A percentile compares a stretch with the other conserved stretches of the same genome.
These are phyloP conservation scores for Monilinia laxa DNA, from an alignment of 2,329 filamentous ascomycete genomes.

Conservation along the genomic window DNA sequence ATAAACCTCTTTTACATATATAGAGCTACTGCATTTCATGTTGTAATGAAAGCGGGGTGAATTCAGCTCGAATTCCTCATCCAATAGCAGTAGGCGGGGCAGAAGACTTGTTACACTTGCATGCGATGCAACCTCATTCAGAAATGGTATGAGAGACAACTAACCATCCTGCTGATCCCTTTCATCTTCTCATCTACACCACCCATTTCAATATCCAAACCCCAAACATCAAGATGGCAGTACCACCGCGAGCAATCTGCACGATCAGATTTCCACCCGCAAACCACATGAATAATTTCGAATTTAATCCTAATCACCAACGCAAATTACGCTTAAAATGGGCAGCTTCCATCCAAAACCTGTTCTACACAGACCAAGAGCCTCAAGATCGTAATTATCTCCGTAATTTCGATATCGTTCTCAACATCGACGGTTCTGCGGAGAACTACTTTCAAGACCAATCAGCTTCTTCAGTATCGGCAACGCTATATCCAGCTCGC, in stretches of 20 bases:
- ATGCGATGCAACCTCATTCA: too few species aligned
- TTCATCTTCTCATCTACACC: not conserved
- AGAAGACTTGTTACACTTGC: too few species aligned
- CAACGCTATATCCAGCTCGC: not conserved
- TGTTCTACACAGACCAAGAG: not conserved
- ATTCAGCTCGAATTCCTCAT: too few species aligned
- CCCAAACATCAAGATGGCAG: not conserved
- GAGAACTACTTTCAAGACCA: not conserved
- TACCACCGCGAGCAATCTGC: constrained; percentile 1
- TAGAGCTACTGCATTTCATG: too few species aligned
- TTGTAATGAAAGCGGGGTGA: too few species aligned
- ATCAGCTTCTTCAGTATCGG: not conserved
- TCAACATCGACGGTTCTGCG: not conserved
- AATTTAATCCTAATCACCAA: too few species aligned
- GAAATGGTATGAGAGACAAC: too few species aligned
- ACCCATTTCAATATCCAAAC: not conserved
- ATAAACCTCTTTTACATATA: too few species aligned
- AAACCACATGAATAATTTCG: not conserved
- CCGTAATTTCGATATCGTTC: constrained; percentile 5
- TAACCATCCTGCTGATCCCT: not conserved
- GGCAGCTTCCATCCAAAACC: constrained; percentile 3
- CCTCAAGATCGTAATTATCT: not conserved
- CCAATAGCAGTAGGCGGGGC: too few species aligned
- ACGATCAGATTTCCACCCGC: not conserved
- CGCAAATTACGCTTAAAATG: not conserved